These are phyloP conservation scores for Ogataea trehalophila DNA, from an alignment of 805 yeast genomes.

Conservation along the genomic window DNA sequence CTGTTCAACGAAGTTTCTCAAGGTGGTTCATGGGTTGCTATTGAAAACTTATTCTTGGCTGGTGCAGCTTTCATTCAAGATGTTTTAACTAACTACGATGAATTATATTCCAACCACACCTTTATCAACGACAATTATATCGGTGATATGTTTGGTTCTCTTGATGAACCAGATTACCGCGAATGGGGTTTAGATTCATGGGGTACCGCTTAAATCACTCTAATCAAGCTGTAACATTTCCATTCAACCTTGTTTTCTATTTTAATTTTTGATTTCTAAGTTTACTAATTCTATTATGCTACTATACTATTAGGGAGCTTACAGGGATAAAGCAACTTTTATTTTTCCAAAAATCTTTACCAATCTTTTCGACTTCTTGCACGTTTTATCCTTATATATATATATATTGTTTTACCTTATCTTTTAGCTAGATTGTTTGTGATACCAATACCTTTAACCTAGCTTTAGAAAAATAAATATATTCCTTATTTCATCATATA, in stretches of 20 bases:
- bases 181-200: constrained; percentile 21
- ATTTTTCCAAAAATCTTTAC: background rate
- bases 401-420: background rate
- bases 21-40: constrained; percentile 48
- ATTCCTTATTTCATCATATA: background rate
- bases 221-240: background rate
- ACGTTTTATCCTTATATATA: constrained; percentile 4
- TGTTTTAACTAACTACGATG: constrained; percentile 44
- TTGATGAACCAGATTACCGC: constrained; percentile 35
- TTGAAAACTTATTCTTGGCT: constrained; percentile 48
- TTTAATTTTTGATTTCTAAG: background rate
- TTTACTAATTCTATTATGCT: background rate
- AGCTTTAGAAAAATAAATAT: background rate
- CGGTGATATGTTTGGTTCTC: constrained; percentile 56
- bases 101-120: constrained; percentile 27
- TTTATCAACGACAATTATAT: constrained; percentile 42
- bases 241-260: background rate
- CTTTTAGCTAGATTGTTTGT: background rate
- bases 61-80: constrained; percentile 53
- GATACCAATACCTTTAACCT: background rate
- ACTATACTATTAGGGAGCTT: background rate
- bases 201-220: constrained; percentile 10
- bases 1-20: constrained; percentile 46
- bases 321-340: background rate
- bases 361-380: constrained; percentile 7